Conservation (phyloP, 306 rosid species). For the Ceratonia siliqua region DNA sequence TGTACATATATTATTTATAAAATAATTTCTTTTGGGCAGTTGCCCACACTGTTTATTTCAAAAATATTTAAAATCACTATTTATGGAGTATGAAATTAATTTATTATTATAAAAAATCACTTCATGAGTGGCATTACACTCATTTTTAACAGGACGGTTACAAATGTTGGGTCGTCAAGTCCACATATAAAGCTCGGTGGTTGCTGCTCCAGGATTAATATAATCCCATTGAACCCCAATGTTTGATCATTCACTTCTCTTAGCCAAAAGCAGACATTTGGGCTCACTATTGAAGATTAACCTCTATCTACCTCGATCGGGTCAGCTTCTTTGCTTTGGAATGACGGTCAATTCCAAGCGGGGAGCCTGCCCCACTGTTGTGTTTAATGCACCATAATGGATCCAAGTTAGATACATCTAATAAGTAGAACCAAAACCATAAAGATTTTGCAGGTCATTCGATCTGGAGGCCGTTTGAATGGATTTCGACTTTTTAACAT, state of each 20-base stretch:
- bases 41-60: too few relatives aligned
- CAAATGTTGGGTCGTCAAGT: slow-evolving; percentile 47
- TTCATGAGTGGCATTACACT: too few relatives aligned
- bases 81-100: too few relatives aligned
- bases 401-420: slow-evolving; percentile 3
- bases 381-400: background rate
- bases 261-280: slow-evolving; percentile 39
- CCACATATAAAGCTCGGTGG: slow-evolving; percentile 40
- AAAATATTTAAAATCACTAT: too few relatives aligned
- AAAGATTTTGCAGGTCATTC: background rate
- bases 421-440: background rate
- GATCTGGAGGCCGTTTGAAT: too few relatives aligned
- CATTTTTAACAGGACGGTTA: slow-evolving; percentile 45
- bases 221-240: slow-evolving; percentile 37
- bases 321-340: slow-evolving; percentile 32
- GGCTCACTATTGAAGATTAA: slow-evolving; percentile 28
- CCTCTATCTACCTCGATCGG: too few relatives aligned
- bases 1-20: too few relatives aligned
- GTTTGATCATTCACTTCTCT: slow-evolving; percentile 37
- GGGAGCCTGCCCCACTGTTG: slow-evolving; percentile 35
- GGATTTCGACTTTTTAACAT: too few relatives aligned
- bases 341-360: slow-evolving; percentile 29
- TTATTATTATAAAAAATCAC: too few relatives aligned
- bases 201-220: slow-evolving; percentile 32
- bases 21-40: too few relatives aligned